These are phyloP conservation scores for Aspergillus chevalieri DNA, from an alignment of 2,329 filamentous ascomycete genomes.

Conservation along the genomic window DNA sequence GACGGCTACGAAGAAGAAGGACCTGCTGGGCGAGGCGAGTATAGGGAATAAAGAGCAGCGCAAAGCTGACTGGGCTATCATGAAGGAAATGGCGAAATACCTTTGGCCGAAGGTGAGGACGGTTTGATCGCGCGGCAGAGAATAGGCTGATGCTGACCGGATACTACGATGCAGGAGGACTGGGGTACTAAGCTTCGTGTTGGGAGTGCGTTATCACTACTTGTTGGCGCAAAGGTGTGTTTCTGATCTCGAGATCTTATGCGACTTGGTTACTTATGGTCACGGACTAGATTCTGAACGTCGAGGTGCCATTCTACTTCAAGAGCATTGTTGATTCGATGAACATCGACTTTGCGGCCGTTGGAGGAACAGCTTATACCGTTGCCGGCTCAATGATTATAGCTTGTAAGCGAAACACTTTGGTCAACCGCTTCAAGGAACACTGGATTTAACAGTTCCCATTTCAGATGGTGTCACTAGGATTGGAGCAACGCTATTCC, in stretches of 20 bases:
- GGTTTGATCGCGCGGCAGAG: not conserved
- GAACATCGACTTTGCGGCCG: conserved; percentile 85
- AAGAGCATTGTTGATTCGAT: conserved; percentile 96
- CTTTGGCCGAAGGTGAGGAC: conserved; percentile 73
- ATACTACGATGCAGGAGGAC: conserved; percentile 50
- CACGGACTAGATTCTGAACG: conserved; percentile 64
- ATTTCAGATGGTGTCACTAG: conserved; percentile 68
- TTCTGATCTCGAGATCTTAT: not conserved
- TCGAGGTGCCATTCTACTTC: conserved; percentile 98
- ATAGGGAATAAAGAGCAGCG: conserved; percentile 76
- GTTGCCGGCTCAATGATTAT: conserved; percentile 90
- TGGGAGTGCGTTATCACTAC: conserved; percentile 70
- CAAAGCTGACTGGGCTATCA: conserved; percentile 96
- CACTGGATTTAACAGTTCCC: conserved; percentile 8
- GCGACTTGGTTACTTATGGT: conserved; percentile 10
- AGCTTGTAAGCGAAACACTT: conserved; percentile 55
- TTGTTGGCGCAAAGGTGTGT: conserved; percentile 76
- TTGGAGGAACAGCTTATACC: conserved; percentile 82
- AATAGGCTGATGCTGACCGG: conserved; percentile 4
- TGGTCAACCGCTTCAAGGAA: not conserved
- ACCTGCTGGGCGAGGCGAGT: conserved; percentile 59
- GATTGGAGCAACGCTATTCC: conserved; percentile 81
- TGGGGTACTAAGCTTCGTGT: conserved; percentile 78
- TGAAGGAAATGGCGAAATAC: conserved; percentile 95
- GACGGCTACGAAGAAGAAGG: conserved; percentile 42